These are phyloP conservation scores for Phialocephala subalpina DNA, from an alignment of 2,329 filamentous ascomycete species.

Conservation along the genomic window DNA sequence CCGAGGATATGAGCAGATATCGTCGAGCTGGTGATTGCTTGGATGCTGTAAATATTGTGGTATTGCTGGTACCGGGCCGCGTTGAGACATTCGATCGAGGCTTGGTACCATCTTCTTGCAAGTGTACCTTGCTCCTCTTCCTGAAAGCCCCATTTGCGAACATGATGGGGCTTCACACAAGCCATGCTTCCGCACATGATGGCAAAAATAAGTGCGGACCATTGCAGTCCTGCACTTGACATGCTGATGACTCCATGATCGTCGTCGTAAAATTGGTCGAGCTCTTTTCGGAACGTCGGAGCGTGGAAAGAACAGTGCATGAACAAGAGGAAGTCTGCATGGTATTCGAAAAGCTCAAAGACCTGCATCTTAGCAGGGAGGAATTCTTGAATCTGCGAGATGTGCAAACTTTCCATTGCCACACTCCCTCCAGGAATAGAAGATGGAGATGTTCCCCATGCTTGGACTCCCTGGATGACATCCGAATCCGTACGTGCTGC, in stretches of 20 bases:
- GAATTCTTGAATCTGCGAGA: constrained; percentile 33
- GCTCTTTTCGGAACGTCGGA: constrained; percentile 47
- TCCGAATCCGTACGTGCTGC: constrained; percentile 30
- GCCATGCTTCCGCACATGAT: constrained; percentile 53
- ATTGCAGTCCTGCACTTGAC: constrained; percentile 50
- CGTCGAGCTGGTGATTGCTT: constrained; percentile 56
- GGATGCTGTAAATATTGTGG: constrained; percentile 52
- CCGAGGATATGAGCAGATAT: constrained; percentile 57
- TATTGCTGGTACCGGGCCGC: constrained; percentile 54
- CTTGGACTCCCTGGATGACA: constrained; percentile 19
- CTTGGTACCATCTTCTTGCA: constrained; percentile 54
- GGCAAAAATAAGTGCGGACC: constrained; percentile 54
- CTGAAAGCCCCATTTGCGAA: constrained; percentile 51
- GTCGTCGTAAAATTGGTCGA: constrained; percentile 48
- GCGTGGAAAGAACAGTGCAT: constrained; percentile 34
- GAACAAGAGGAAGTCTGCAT: constrained; percentile 31
- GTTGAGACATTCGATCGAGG: constrained; percentile 53
- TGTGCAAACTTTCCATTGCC: constrained; percentile 22
- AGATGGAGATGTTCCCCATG: constrained; percentile 28
- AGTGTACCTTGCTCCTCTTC: constrained; percentile 49
- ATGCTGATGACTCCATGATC: constrained; percentile 46
- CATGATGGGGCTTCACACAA: constrained; percentile 47
- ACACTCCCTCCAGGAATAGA: constrained; percentile 22
- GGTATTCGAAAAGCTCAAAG: constrained; percentile 28
- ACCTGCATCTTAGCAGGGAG: constrained; percentile 29